Percentiles rank a stretch among this genome's conserved stretches.
Evolutionary conservation across 305 asterid genomes (phyloP).

Genomic region (Andrographis paniculata): DNA sequence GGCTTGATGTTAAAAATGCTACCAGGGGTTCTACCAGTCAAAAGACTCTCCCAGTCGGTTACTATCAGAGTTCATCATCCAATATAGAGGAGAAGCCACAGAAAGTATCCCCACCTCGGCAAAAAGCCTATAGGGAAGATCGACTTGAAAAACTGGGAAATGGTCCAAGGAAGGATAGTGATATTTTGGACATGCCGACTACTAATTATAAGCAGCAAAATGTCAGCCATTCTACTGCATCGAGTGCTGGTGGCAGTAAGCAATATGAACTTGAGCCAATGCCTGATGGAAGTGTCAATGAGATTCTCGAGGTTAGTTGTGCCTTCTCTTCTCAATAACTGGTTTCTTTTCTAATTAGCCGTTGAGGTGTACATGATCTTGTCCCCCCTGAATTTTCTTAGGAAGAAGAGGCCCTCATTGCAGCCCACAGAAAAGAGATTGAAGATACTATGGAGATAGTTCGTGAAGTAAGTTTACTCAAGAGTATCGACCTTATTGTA

Average conservation of each 20-base stretch:
- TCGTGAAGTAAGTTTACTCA: conserved; percentile 81
- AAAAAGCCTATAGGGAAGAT: conserved; percentile 56
- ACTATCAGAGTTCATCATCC: conserved; percentile 42
- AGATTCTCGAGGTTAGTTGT: conserved; percentile 73
- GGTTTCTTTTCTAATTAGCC: neutral
- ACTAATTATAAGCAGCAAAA: conserved; percentile 34
- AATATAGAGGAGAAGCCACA: conserved; percentile 69
- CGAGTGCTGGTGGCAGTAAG: conserved; percentile 28
- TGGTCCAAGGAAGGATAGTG: conserved; percentile 41
- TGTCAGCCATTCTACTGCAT: conserved; percentile 29
- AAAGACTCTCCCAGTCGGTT: conserved; percentile 31
- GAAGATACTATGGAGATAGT: conserved; percentile 99
- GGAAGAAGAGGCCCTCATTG: conserved; percentile 97
- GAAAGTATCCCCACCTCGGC: conserved; percentile 81
- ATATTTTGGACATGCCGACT: conserved; percentile 33
- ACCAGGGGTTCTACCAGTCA: conserved; percentile 42
- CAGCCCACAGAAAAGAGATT: conserved; percentile 91
- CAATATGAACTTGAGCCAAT: conserved; percentile 40
- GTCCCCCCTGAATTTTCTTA: conserved; percentile 15
- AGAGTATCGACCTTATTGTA: too few relatives aligned
- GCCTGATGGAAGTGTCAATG: conserved; percentile 61
- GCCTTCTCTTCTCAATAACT: conserved; percentile 1
- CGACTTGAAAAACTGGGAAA: conserved; percentile 49
- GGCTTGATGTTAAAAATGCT: conserved; percentile 34
- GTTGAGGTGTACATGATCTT: neutral